Evolutionary conservation across 2,329 filamentous ascomycete genomes (phyloP).

Genomic region (Fonsecaea erecta): DNA sequence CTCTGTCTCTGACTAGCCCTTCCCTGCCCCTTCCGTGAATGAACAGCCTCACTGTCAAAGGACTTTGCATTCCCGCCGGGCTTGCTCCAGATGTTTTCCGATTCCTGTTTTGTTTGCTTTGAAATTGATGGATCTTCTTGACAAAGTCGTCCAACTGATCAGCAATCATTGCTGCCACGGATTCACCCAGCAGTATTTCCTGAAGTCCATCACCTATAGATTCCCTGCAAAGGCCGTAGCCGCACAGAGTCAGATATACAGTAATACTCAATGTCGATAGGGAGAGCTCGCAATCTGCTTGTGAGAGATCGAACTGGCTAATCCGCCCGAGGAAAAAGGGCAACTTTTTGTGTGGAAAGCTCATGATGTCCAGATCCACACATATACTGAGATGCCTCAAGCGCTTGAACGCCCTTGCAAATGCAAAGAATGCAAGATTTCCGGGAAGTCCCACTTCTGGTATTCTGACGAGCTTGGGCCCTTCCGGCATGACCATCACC

Average conservation of each 20-base stretch:
- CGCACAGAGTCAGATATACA: no score
- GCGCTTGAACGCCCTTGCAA: not conserved
- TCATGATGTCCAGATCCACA: not conserved
- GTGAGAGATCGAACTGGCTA: not conserved
- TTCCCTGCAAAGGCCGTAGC: no score
- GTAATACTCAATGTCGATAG: not conserved
- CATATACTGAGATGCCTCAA: not conserved
- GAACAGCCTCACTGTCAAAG: not conserved
- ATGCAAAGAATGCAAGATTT: not conserved
- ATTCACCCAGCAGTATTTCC: not conserved
- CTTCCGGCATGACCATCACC: not conserved
- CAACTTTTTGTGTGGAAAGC: not conserved
- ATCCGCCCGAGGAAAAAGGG: not conserved
- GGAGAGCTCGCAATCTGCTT: no score
- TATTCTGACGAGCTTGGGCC: not conserved
- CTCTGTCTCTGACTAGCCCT: no score
- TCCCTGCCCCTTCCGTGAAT: not conserved
- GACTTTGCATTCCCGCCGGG: not conserved
- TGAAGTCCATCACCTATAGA: no score
- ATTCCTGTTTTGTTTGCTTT: not conserved
- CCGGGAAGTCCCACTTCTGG: not conserved
- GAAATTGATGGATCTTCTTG: not conserved
- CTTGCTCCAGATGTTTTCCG: not conserved
- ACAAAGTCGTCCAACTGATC: not conserved
- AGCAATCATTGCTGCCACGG: no score